Evolutionary conservation across 202 grass and related monocot genomes (phyloP), one percentile per base, ranked within the genome.

Genomic region (Carex sylvatica): DNA sequence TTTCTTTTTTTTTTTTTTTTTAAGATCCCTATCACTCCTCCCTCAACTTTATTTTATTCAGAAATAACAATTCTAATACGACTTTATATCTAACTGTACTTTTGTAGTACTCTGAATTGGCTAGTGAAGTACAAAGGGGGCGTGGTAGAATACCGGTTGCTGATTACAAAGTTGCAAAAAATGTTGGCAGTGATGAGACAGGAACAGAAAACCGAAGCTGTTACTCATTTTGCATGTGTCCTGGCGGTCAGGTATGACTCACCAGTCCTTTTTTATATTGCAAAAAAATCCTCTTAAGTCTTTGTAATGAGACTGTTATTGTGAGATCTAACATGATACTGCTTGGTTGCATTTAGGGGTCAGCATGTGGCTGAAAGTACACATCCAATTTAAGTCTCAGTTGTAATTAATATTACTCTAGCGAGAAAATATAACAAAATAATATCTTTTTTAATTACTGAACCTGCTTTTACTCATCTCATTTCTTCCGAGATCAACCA

Each of bases 161-260:
- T 84, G 95, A 98, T 91, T 95, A 98, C 83, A 95, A 95, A 77
- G 64, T 90, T 82, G 92, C 87, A 18, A 98, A 95, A 70, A 93
- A 90, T 83, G 58, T 92, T 78, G 79, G 78, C 38, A 84, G 70
- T 82, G 87, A 79, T 80, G 70, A 73, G 5, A 44, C 60, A 61
- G 59, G 58, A 0, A 85, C 91, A 79, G 70, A 84, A 86, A 91
- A 75, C 58, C 86, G 91, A 24, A 95, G 88, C 61, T 95, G 95
- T 79, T 98, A 98, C 78, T 98, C 95, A 0, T 98, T 98, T 87
- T 98, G 95, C 85, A 98, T 98, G 95, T 98, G 95, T 90, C 95
- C 95, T 10, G 95, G 95, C 87, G 95, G 95, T 79, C 95, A 98
- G 92, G 91, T 87, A 85, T 67, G 51, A 11, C 23, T 10, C 51